A percentile compares a stretch with the other conserved stretches of the same genome.
phyloP scores from a whole-genome alignment of 140 eudicot genomes.

The Oenanthe javanica region DNA sequence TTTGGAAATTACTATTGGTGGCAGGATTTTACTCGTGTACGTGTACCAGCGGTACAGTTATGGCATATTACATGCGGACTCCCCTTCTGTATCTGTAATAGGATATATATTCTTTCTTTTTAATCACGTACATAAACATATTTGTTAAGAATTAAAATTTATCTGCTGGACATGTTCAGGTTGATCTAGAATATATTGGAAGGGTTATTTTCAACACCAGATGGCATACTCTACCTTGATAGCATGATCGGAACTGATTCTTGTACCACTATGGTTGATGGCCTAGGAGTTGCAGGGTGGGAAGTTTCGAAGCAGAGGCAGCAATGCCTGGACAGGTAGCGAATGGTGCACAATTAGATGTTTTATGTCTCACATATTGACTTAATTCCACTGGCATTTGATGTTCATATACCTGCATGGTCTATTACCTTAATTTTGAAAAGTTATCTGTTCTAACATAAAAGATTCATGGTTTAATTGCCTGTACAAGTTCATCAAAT shows the following conservation, averaged over 20 bases:
- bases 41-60: not conserved
- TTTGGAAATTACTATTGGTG: no score
- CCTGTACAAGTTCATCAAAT: no score
- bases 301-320: slow-evolving; percentile 74
- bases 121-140: not conserved
- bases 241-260: slow-evolving; percentile 72
- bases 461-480: no score
- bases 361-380: not conserved
- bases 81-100: not conserved
- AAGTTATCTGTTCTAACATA: no score
- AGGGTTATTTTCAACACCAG: slow-evolving; percentile 53
- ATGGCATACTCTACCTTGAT: slow-evolving; percentile 49
- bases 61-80: not conserved
- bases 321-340: slow-evolving; percentile 72
- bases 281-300: slow-evolving; percentile 73
- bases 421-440: no score
- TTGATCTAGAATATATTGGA: slow-evolving; percentile 64
- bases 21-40: no score
- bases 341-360: not conserved
- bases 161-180: slow-evolving; percentile 26
- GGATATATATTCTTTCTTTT: not conserved
- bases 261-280: slow-evolving; percentile 59
- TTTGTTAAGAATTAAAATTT: not conserved
- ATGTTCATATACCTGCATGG: no score
- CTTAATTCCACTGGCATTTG: not conserved